Base-by-base conservation (phyloP, 1,284 basidiomycete species). In the Phaffia rhodozyma region DNA sequence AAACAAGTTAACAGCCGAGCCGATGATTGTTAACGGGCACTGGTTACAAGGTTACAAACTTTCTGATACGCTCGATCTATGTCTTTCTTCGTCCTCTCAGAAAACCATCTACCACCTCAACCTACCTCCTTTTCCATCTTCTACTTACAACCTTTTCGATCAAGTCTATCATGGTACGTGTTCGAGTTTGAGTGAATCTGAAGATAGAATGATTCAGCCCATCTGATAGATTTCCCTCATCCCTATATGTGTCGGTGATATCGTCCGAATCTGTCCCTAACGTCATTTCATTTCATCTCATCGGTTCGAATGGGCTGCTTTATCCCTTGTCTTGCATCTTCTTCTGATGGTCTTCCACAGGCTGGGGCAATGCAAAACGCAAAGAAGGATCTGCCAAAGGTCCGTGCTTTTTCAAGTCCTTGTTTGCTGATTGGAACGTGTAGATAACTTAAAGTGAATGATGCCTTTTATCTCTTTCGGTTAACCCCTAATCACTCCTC, bases 351-450 rank as follows among this genome's bases (percentile, higher is more conserved):
- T 29, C 53, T 11, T 49, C 38, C 9, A 18, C 60, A 78, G 91
- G 91, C 91, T 64, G 92, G 92, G 69, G 91, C 89, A 74, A 84
- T 94, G 75, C 81, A 88, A 68, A 91, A 91, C 75, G 91, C 91
- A 70, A 90, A 86, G 81, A 83, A 82, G 75, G 81, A 90, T 76
- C 83, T 93, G 66, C 82, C 83, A 71, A 92, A 87, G 75, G 77
- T 76, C 53, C 59, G 73, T 65, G 9, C 23, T 18, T 50, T 30
- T 30, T n/a, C 38, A 11, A 16, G 21, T 13, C 30, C 7, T 29
- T 23, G 23, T 38, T 16, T 23, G 20, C 13, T 5, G 20, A 25
- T 13, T 13, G 5, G 34, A 50, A n/a, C 16, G 21, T 50, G 23
- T 5, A 38, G 20, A 47, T 54, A 20, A 51, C 29, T 27, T 21